phyloP scores from a whole-genome alignment of 2,329 filamentous ascomycete species.

The Alternaria brassicae region DNA sequence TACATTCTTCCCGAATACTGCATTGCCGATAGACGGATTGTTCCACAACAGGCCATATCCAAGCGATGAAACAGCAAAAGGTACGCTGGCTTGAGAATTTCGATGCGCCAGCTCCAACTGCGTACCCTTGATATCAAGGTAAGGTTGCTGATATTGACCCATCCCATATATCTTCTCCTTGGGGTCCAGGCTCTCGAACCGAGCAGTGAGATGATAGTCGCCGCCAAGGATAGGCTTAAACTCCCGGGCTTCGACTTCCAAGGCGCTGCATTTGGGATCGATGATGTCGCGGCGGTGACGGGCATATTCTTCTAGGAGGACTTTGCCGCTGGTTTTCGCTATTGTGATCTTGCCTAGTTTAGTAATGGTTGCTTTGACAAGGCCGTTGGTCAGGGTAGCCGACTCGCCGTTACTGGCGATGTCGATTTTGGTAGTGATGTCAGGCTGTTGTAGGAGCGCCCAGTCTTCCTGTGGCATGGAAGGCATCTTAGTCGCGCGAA shows the following conservation, averaged over 20 bases:
- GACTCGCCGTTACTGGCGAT: constrained; percentile 30
- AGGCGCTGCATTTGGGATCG: constrained; percentile 66
- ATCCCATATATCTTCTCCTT: constrained; percentile 71
- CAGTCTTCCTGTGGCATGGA: constrained; percentile 37
- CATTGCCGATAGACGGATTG: constrained; percentile 67
- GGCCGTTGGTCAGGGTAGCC: constrained; percentile 58
- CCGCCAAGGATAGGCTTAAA: constrained; percentile 61
- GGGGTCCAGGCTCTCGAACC: constrained; percentile 63
- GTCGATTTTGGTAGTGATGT: constrained; percentile 5
- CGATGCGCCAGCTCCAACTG: constrained; percentile 71
- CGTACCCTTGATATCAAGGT: constrained; percentile 67
- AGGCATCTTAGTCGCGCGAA: constrained; percentile 56
- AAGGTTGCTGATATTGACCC: constrained; percentile 72
- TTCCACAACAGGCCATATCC: constrained; percentile 73
- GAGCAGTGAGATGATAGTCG: constrained; percentile 64
- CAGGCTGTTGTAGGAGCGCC: constrained; percentile 27
- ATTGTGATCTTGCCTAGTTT: constrained; percentile 60
- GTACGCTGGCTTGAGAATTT: constrained; percentile 71
- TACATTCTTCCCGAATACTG: constrained; percentile 66
- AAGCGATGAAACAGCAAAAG: constrained; percentile 65
- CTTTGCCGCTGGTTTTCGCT: constrained; percentile 50
- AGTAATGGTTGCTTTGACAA: constrained; percentile 57
- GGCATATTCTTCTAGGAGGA: constrained; percentile 62
- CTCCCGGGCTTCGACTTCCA: constrained; percentile 65
- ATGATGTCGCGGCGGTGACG: constrained; percentile 59